Evolutionary conservation across 2,329 filamentous ascomycete species (phyloP).

Genomic region (Xylaria sp.): DNA sequence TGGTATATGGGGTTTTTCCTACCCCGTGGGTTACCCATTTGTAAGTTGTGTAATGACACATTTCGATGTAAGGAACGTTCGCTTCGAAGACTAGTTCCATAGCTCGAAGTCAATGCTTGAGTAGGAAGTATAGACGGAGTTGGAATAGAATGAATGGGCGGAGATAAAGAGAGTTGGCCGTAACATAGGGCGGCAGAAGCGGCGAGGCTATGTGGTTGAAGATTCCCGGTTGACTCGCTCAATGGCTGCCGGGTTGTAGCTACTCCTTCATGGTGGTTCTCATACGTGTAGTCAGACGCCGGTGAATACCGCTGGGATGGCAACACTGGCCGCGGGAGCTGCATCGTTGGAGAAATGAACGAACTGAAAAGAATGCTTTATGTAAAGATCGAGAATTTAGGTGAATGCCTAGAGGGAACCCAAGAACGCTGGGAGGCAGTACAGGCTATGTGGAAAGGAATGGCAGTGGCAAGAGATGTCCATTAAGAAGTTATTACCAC

Average conservation of each 20-base stretch:
- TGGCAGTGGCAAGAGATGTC: conserved; percentile 44
- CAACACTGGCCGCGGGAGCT: conserved; percentile 52
- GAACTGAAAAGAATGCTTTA: conserved; percentile 42
- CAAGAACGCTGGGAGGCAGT: conserved; percentile 44
- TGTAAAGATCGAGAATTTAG: conserved; percentile 41
- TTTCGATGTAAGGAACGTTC: conserved; percentile 43
- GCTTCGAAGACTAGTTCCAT: conserved; percentile 45
- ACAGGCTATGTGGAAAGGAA: conserved; percentile 46
- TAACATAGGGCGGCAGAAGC: conserved; percentile 52
- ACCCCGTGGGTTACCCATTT: conserved; percentile 42
- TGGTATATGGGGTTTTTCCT: conserved; percentile 64
- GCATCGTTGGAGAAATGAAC: conserved; percentile 43
- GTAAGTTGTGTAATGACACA: conserved; percentile 42
- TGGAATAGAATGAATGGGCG: conserved; percentile 48
- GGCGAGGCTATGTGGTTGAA: conserved; percentile 48
- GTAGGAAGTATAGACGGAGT: conserved; percentile 55
- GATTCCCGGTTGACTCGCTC: conserved; percentile 59
- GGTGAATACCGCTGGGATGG: conserved; percentile 58
- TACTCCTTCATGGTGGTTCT: conserved; percentile 49
- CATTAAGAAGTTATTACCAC: conserved; percentile 34
- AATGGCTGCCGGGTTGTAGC: conserved; percentile 51
- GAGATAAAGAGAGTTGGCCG: conserved; percentile 50
- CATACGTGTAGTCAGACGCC: conserved; percentile 51
- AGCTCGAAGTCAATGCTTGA: conserved; percentile 57
- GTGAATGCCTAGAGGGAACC: conserved; percentile 40